Percentiles rank a stretch among this genome's conserved stretches.
These are phyloP conservation scores for Pachysandra terminalis DNA, from an alignment of 164 flowering plant species.

Conservation along the genomic window DNA sequence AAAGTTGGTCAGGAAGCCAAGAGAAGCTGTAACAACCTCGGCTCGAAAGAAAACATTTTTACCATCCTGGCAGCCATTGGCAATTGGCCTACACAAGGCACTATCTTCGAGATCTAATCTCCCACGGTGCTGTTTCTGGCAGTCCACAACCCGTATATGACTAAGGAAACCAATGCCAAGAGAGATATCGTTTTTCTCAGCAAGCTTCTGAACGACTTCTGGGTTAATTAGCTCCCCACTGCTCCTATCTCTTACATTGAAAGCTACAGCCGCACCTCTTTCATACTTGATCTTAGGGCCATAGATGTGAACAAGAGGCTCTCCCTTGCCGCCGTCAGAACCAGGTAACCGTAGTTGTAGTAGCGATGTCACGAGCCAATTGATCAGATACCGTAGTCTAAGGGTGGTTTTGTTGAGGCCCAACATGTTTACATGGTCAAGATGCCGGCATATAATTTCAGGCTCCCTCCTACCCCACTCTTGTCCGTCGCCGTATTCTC, in stretches of 20 bases:
- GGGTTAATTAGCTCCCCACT: constrained; percentile 53
- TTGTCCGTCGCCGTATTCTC: constrained; percentile 43
- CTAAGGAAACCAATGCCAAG: constrained; percentile 54
- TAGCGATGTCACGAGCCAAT: constrained; percentile 79
- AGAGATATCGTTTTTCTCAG: constrained; percentile 57
- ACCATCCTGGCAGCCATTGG: constrained; percentile 32
- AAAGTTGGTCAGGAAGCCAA: constrained; percentile 61
- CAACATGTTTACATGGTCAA: constrained; percentile 71
- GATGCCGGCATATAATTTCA: constrained; percentile 47
- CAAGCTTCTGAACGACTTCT: constrained; percentile 63
- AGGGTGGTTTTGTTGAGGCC: constrained; percentile 64
- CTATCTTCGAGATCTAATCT: constrained; percentile 24
- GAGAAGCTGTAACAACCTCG: constrained; percentile 67
- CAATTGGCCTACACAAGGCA: constrained; percentile 29
- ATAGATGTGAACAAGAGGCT: constrained; percentile 57
- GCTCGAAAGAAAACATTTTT: constrained; percentile 38
- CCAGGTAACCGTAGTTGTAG: constrained; percentile 51
- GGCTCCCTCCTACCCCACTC: constrained; percentile 55
- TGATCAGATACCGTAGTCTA: constrained; percentile 58
- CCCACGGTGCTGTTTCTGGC: constrained; percentile 29
- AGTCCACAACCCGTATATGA: constrained; percentile 36
- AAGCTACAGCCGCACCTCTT: constrained; percentile 72
- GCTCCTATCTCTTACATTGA: constrained; percentile 56
- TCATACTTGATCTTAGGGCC: constrained; percentile 73
- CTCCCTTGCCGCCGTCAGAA: constrained; percentile 26